Base-by-base conservation (phyloP, 192 early-diverging fungal species). In the Umbelopsis ramanniana region DNA sequence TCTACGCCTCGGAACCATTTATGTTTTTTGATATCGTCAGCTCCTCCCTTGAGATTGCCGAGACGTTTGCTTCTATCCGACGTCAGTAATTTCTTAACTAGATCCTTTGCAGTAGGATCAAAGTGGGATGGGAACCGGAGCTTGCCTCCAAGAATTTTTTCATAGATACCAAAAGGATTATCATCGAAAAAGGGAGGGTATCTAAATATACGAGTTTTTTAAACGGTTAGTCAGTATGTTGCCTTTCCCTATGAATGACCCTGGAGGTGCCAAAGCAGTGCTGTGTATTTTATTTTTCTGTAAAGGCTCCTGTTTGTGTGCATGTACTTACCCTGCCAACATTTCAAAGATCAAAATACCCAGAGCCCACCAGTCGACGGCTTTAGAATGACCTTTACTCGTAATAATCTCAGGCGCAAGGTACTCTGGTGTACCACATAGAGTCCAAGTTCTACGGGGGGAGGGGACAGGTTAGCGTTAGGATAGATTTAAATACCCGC, bases 351-450 rank as follows among this genome's bases (percentile, higher is more conserved):
- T 89, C 46, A 96, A 82, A 52, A 96, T 92, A 48, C 94, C 94
- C 29, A 95, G 80, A 23, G 93, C 91, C 94, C 94, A 96, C 91
- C 93, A 96, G 76, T 96, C 94, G 19, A 94, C 94, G 1, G 93
- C 87, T 81, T 93, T 95, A 6, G 91, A 90, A 71, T 96, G 92
- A 23, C 94, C 94, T 76, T 91, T 93, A 71, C 87, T 87, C 79
- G 92, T 91, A 77, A 96, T 94, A 67, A 96, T 96, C 78, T 88
- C 89, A 43, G 94, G 94, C 22, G 94, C 94, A 46, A 95, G 82
- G 74, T 93, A 96, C 76, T 94, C 94, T 35, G 93, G 93, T 40
- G 94, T 96, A 14, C 94, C 94, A 75, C 94, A 96, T 60, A 96
- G 78, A 45, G 94, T 96, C 93, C 93, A 96, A 29, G 94, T 96